Evolutionary conservation across 192 early-diverging fungal genomes (phyloP).

Genomic region (Backusella mclennaniae): DNA sequence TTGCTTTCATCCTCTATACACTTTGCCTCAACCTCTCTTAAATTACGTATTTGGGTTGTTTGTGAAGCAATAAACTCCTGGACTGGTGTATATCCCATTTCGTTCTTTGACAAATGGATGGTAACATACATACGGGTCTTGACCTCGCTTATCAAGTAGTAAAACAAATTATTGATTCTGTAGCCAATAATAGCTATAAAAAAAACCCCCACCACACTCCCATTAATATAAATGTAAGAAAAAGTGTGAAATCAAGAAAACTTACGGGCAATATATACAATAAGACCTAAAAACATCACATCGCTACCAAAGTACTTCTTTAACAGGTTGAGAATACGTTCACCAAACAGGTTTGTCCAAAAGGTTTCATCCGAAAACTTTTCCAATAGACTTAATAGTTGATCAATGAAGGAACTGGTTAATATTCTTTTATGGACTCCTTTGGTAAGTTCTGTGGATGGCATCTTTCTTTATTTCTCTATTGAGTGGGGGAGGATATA

Average conservation of each 20-base stretch:
- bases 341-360: slow-evolving; percentile 20
- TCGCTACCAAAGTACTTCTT: slow-evolving; percentile 22
- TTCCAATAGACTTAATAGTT: neutral
- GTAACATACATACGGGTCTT: slow-evolving; percentile 15
- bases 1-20: neutral
- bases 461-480: neutral
- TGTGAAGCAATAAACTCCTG: slow-evolving; percentile 5
- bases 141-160: neutral
- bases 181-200: slow-evolving; percentile 8
- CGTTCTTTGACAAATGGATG: slow-evolving; percentile 9
- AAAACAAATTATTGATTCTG: neutral
- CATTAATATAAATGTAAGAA: neutral
- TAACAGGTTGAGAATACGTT: slow-evolving; percentile 3
- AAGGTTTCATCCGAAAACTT: slow-evolving; percentile 16
- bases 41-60: neutral
- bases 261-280: slow-evolving; percentile 26
- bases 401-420: neutral
- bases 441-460: neutral
- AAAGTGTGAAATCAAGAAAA: neutral
- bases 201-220: neutral
- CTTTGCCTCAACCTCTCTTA: slow-evolving; percentile 9
- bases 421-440: neutral
- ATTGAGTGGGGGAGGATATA: neutral
- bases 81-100: slow-evolving; percentile 13
- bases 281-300: slow-evolving; percentile 20